phyloP scores from a whole-genome alignment of 148 eudicot genomes.

The Polygonum maritimum region DNA sequence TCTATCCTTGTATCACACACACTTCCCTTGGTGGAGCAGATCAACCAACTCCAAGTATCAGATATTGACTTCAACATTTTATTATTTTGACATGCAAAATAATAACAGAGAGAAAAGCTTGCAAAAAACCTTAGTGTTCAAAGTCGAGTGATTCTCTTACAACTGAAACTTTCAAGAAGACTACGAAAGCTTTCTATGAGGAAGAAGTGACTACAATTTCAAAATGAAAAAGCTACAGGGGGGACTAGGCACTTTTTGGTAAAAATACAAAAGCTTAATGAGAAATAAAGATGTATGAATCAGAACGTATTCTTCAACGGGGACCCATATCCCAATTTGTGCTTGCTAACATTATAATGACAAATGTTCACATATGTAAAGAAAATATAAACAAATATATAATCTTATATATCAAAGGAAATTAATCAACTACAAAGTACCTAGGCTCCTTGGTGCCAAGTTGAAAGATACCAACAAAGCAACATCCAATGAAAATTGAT shows the following conservation, averaged over 20 bases:
- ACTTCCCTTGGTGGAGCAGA: neutral
- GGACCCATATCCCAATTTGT: neutral
- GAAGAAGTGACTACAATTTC: neutral
- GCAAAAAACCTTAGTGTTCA: neutral
- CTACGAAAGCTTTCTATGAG: neutral
- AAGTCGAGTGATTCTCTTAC: neutral
- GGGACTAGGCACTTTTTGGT: neutral
- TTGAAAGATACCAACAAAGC: slow-evolving; percentile 69
- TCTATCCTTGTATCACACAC: neutral
- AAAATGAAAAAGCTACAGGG: neutral
- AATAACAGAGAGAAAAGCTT: neutral
- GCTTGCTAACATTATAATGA: neutral
- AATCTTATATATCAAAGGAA: neutral
- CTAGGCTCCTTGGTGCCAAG: slow-evolving; percentile 91
- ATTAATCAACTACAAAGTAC: slow-evolving; percentile 16
- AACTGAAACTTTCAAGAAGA: neutral
- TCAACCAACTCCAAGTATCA: neutral
- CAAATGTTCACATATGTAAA: neutral
- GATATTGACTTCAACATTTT: neutral
- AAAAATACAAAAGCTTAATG: neutral
- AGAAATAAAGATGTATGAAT: neutral
- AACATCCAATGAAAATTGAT: slow-evolving; percentile 76
- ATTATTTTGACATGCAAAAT: neutral
- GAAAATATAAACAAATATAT: neutral
- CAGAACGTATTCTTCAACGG: neutral